These are phyloP conservation scores for Vitis rotundifolia DNA, from an alignment of 164 flowering plant species.

Conservation along the genomic window DNA sequence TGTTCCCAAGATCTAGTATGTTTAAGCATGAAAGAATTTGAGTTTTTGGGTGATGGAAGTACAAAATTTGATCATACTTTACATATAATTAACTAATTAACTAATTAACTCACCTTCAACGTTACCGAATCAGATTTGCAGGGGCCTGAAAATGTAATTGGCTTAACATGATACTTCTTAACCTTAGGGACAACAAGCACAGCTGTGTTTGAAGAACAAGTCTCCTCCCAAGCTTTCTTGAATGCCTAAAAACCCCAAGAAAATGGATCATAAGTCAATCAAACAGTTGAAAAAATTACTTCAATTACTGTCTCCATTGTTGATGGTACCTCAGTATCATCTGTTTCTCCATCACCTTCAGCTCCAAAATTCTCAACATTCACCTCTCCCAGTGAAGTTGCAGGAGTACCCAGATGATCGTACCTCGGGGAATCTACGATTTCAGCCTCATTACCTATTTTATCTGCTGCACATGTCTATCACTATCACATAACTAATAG, in stretches of 20 bases:
- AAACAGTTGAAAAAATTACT: neutral
- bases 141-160: slow-evolving; percentile 38
- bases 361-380: no score
- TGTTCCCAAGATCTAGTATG: slow-evolving; percentile 31
- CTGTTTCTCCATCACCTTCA: no score
- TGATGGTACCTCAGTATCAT: no score
- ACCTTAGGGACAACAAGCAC: slow-evolving; percentile 28
- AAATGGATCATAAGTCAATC: neutral
- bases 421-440: neutral
- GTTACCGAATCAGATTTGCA: slow-evolving; percentile 24
- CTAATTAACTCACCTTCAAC: slow-evolving; percentile 27
- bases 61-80: neutral
- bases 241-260: neutral
- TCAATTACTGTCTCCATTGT: no score
- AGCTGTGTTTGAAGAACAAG: slow-evolving; percentile 20
- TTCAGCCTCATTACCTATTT: no score
- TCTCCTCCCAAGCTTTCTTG: slow-evolving; percentile 26
- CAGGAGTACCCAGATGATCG: no score
- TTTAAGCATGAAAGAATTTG: neutral
- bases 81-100: neutral
- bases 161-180: slow-evolving; percentile 30
- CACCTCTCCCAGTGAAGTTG: no score
- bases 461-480: no score
- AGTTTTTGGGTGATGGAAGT: neutral
- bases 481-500: no score